These are phyloP conservation scores for Hypomyces rosellus DNA, from an alignment of 2,329 filamentous ascomycete genomes.

Conservation along the genomic window DNA sequence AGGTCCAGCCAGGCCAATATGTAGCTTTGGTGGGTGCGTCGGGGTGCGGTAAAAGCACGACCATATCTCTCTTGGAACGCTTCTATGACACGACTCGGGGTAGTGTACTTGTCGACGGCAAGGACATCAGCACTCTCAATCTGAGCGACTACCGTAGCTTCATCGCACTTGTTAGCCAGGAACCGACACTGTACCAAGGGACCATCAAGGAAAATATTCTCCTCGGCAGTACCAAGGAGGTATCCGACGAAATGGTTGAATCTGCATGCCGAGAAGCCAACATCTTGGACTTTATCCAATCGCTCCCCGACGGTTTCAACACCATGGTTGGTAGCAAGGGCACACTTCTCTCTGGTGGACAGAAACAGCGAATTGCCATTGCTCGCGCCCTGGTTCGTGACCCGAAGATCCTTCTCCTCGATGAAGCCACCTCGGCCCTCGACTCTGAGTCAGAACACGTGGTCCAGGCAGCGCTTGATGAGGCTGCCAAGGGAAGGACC, in stretches of 20 bases:
- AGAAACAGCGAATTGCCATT: constrained; percentile 92
- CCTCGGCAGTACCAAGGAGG: constrained; percentile 62
- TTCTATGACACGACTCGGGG: constrained; percentile 88
- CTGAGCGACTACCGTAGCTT: constrained; percentile 78
- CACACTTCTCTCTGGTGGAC: constrained; percentile 75
- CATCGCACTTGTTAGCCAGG: constrained; percentile 84
- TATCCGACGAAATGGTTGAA: constrained; percentile 66
- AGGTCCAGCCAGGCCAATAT: constrained; percentile 70
- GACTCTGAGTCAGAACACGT: constrained; percentile 73
- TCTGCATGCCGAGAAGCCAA: constrained; percentile 83
- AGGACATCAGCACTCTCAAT: constrained; percentile 73
- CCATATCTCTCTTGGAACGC: constrained; percentile 83
- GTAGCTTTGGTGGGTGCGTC: constrained; percentile 87
- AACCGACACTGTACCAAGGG: constrained; percentile 89
- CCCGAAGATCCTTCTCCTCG: constrained; percentile 76
- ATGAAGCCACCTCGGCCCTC: constrained; percentile 73
- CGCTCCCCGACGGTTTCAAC: constrained; percentile 76
- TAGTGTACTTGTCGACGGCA: constrained; percentile 75
- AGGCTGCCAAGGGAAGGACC: constrained; percentile 74
- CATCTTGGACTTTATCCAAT: constrained; percentile 86
- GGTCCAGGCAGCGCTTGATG: constrained; percentile 76
- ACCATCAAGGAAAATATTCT: constrained; percentile 87
- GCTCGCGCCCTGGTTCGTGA: constrained; percentile 85
- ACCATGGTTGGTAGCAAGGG: constrained; percentile 86
- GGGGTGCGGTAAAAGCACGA: constrained; percentile 90